Evolutionary conservation across 225 moss, liverwort and hornwort genomes (phyloP), one percentile per base, ranked within the genome.

Genomic region (Ulota crispa): DNA sequence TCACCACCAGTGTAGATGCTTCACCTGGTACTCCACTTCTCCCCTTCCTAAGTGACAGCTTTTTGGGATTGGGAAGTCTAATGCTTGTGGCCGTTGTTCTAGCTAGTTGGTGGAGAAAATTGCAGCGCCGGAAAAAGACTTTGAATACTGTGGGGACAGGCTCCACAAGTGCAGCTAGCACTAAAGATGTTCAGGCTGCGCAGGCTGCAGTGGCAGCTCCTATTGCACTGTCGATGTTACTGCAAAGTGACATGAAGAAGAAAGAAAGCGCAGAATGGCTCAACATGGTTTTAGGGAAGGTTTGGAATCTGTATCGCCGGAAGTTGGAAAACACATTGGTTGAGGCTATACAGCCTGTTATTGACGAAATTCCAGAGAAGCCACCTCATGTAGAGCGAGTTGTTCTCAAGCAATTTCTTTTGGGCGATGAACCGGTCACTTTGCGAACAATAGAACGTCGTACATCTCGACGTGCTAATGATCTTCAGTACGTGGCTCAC

Each of bases 201-300:
- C 85, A 67, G 81, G 83, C 91, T 85, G 88, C 89, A 74, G 89
- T 89, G 69, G 87, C 91, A 72, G 90, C 92, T 56, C 95, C 94
- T 23, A 82, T 93, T 83, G 95, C 91, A 47, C 83, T 95, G 24
- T 93, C 95, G 41, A 85, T 92, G 80, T 89, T 99, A 37, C 74
- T 99, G 78, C 95, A 93, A 71, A 90, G 91, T 68, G 90, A 93
- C 1, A 83, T 93, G 52, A 88, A 92, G 76, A 92, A 91, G 87
- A 99, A 94, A 73, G 99, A 99, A 85, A 94, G 94, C 62, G 96
- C 93, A 47, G 99, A 99, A 82, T 99, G 99, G 99, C 80, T 99
- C 79, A 99, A 99, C 68, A 99, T 99, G 99, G 89, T 99, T 34
- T 68, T 96, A 67, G 93, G 92, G 61, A 99, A 99, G 86, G 87